Conservation (phyloP, 805 yeast genomes). For the Candida coleopterorum region DNA sequence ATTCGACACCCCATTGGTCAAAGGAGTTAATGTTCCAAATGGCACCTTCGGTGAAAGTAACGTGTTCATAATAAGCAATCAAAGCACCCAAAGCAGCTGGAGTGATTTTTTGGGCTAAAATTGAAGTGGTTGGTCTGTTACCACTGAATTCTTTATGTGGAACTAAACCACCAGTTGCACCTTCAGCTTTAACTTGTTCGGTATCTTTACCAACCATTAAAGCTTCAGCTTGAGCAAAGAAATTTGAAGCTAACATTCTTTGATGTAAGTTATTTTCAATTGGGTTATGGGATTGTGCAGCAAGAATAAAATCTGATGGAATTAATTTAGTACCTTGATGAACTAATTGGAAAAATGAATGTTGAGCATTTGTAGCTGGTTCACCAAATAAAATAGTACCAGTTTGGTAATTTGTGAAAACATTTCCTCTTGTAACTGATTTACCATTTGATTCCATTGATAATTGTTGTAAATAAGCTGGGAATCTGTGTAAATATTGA, state of each 20-base stretch:
- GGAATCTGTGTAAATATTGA: conserved; percentile 98
- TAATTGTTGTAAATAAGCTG: conserved; percentile 97
- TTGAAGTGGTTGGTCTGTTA: conserved; percentile 98
- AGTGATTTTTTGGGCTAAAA: conserved; percentile 90
- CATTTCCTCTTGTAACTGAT: conserved; percentile 89
- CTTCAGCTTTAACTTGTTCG: conserved; percentile 80
- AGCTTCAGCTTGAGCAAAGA: conserved; percentile 98
- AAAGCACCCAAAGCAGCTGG: conserved; percentile 95
- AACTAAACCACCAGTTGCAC: conserved; percentile 77
- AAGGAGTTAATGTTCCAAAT: conserved; percentile 99
- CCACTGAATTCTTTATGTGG: conserved; percentile 97
- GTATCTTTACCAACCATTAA: conserved; percentile 92
- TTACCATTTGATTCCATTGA: conserved; percentile 99
- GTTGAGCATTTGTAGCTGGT: conserved; percentile 98
- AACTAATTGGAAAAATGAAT: conserved; percentile 98
- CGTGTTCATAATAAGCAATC: conserved; percentile 96
- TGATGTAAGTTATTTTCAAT: conserved; percentile 92
- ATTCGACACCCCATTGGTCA: conserved; percentile 99
- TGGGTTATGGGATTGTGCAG: conserved; percentile 98
- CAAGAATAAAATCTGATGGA: conserved; percentile 94
- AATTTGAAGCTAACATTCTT: conserved; percentile 97
- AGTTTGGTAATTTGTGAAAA: conserved; percentile 89
- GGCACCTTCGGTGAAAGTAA: conserved; percentile 98
- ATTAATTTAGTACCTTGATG: conserved; percentile 98
- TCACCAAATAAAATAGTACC: conserved; percentile 96